Evolutionary conservation across 257 asterid genomes (phyloP).

Genomic region (Parsonsia alboflavescens): DNA sequence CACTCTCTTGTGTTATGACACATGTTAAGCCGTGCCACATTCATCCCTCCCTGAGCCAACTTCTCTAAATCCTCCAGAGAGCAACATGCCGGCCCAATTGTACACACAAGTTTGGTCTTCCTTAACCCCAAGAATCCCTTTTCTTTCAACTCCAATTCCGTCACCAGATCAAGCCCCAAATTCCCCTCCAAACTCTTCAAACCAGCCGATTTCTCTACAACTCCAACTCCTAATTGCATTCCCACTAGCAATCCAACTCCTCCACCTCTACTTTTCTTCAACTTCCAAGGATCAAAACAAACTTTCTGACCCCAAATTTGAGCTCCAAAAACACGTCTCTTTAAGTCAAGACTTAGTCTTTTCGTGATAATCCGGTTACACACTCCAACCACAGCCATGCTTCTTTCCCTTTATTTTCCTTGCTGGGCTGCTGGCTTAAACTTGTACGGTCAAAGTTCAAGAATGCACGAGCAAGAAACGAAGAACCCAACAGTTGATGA

Average conservation of each 20-base stretch:
- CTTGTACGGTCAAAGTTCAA: slow-evolving; percentile 9
- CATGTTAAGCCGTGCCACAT: slow-evolving; percentile 86
- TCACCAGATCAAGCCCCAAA: slow-evolving; percentile 59
- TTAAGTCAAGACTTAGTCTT: slow-evolving; percentile 25
- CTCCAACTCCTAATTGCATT: slow-evolving; percentile 51
- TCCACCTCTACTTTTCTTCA: slow-evolving; percentile 15
- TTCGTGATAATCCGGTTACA: slow-evolving; percentile 28
- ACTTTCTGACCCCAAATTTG: slow-evolving; percentile 25
- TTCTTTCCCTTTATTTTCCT: background rate
- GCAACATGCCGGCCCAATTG: slow-evolving; percentile 82
- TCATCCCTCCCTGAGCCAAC: slow-evolving; percentile 73
- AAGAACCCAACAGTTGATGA: background rate
- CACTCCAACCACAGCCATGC: slow-evolving; percentile 51
- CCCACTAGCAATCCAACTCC: slow-evolving; percentile 33
- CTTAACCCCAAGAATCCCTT: slow-evolving; percentile 80
- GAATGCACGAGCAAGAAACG: background rate
- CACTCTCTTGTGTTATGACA: slow-evolving; percentile 75
- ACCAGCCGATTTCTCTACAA: slow-evolving; percentile 16
- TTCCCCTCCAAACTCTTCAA: slow-evolving; percentile 30
- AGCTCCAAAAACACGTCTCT: slow-evolving; percentile 31
- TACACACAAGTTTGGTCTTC: slow-evolving; percentile 84
- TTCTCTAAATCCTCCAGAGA: slow-evolving; percentile 59
- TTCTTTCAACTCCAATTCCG: slow-evolving; percentile 59
- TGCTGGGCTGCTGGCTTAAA: background rate
- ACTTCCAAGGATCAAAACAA: slow-evolving; percentile 23